phyloP scores from a whole-genome alignment of 768 basidiomycete species.

The Lactifluus subvellereus region DNA sequence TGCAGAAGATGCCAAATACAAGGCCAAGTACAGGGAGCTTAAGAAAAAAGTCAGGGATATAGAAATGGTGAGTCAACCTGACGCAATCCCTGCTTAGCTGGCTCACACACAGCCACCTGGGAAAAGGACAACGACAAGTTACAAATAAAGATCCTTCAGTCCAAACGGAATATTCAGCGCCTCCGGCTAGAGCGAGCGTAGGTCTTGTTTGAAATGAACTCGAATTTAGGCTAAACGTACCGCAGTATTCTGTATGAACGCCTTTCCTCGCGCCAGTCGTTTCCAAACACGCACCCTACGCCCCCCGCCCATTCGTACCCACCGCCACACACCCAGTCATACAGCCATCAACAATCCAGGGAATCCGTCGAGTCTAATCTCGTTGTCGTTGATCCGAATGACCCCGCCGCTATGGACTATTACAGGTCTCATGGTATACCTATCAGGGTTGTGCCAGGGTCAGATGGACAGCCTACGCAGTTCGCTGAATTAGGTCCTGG shows the following conservation, averaged over 20 bases:
- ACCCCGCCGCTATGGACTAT: conserved; percentile 41
- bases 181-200: conserved; percentile 87
- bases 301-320: conserved; percentile 26
- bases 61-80: conserved; percentile 53
- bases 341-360: conserved; percentile 13
- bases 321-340: conserved; percentile 22
- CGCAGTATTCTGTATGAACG: conserved; percentile 75
- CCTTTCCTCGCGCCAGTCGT: conserved; percentile 41
- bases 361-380: conserved; percentile 4
- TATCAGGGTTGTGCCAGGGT: conserved; percentile 40
- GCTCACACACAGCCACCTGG: neutral
- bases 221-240: conserved; percentile 22
- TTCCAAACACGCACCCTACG: conserved; percentile 27
- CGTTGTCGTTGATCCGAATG: conserved; percentile 36
- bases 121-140: conserved; percentile 86
- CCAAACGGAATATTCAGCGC: conserved; percentile 77
- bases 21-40: conserved; percentile 81
- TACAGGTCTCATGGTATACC: conserved; percentile 46
- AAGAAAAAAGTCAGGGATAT: conserved; percentile 86
- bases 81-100: neutral
- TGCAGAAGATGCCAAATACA: conserved; percentile 82
- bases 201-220: conserved; percentile 34
- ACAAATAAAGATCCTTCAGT: conserved; percentile 70
- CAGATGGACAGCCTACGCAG: conserved; percentile 46
- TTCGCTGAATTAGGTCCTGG: conserved; percentile 42